A percentile compares a stretch with the other conserved stretches of the same genome.
Conservation (phyloP, 129 eudicot species). For the Centella asiatica region DNA sequence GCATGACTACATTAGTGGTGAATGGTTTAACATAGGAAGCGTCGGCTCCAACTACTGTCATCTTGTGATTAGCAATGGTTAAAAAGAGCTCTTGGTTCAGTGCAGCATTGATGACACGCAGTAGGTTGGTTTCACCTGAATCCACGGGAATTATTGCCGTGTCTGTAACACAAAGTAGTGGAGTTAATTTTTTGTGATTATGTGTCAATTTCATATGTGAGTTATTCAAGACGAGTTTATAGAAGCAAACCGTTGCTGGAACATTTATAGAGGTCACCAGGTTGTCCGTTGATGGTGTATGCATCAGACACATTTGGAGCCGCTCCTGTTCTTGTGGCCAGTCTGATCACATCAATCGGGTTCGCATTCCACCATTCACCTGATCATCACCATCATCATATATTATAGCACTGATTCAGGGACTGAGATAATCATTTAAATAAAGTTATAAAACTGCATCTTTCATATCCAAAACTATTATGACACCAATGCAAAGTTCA, state of each 20-base stretch:
- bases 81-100: slow-evolving; percentile 48
- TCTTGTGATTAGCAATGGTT: slow-evolving; percentile 32
- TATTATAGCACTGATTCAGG: neutral
- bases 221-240: neutral
- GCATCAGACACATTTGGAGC: slow-evolving; percentile 43
- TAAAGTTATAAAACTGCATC: too few species aligned
- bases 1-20: slow-evolving; percentile 28
- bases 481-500: too few species aligned
- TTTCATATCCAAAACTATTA: neutral
- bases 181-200: neutral
- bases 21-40: slow-evolving; percentile 40
- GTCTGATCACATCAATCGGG: slow-evolving; percentile 13
- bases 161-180: slow-evolving; percentile 3
- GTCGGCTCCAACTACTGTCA: slow-evolving; percentile 42
- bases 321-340: slow-evolving; percentile 25
- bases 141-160: slow-evolving; percentile 24
- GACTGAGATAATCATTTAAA: neutral
- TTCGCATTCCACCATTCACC: slow-evolving; percentile 46
- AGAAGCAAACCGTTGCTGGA: slow-evolving; percentile 26
- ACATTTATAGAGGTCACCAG: slow-evolving; percentile 36
- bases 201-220: neutral
- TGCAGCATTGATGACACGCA: slow-evolving; percentile 37
- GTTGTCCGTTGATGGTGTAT: slow-evolving; percentile 43
- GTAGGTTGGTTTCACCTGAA: slow-evolving; percentile 34
- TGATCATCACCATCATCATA: slow-evolving; percentile 3